A percentile compares a stretch with the other conserved stretches of the same genome.
Conservation (phyloP, 306 rosid species). For the Prosopis cineraria region DNA sequence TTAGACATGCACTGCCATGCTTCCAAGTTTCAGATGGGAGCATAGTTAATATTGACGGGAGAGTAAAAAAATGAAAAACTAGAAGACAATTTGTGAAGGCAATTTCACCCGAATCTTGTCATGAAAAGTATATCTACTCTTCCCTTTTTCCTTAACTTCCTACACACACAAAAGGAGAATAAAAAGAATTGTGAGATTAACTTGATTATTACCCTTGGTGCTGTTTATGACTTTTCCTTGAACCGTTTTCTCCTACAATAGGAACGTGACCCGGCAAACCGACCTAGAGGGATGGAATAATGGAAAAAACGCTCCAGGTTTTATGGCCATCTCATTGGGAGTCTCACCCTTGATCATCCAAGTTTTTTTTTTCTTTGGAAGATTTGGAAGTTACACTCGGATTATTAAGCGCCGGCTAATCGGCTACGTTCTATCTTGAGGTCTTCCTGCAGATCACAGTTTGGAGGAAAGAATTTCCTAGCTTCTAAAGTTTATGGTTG, state of each 20-base stretch:
- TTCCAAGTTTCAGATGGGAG: background rate
- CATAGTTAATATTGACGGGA: constrained; percentile 8
- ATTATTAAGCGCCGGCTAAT: background rate
- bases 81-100: background rate
- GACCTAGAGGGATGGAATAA: constrained; percentile 37
- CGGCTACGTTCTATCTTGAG: background rate
- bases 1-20: background rate
- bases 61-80: constrained; percentile 14
- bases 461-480: background rate
- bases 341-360: constrained; percentile 29
- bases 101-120: too few relatives aligned
- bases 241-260: constrained; percentile 28
- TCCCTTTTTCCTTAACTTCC: background rate
- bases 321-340: constrained; percentile 7
- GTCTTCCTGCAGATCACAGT: constrained; percentile 2
- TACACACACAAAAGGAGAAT: background rate
- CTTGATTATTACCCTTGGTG: constrained; percentile 5
- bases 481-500: constrained; percentile 11
- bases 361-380: constrained; percentile 10
- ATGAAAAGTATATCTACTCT: background rate
- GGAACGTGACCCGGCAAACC: constrained; percentile 47
- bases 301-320: constrained; percentile 8
- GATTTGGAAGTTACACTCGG: background rate
- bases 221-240: constrained; percentile 12
- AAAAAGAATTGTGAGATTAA: background rate